Conservation (phyloP, 2,329 filamentous ascomycete genomes). For the Chalara sp. region DNA sequence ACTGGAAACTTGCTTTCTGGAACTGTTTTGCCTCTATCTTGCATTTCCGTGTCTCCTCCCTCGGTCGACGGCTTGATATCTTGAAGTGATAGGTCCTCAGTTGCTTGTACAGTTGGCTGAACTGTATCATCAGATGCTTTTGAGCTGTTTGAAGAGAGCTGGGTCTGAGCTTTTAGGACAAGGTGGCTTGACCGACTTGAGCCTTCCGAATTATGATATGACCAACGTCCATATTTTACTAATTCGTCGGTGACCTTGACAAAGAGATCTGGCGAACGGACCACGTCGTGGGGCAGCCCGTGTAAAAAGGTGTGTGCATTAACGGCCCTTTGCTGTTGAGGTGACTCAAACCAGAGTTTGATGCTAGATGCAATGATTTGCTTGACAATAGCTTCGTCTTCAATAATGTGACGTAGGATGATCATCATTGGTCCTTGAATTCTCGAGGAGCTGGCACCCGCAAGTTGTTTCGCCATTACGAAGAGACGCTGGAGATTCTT, state of each 20-base stretch:
- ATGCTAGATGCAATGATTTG: conserved; percentile 93
- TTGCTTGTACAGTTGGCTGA: conserved; percentile 26
- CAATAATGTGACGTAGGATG: conserved; percentile 84
- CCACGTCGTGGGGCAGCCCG: conserved; percentile 68
- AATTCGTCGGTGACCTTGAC: conserved; percentile 82
- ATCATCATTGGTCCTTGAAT: conserved; percentile 63
- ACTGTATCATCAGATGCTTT: conserved; percentile 23
- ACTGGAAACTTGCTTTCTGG: conserved; percentile 72
- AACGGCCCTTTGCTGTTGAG: conserved; percentile 44
- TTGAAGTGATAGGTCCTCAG: conserved; percentile 29
- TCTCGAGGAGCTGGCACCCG: conserved; percentile 68
- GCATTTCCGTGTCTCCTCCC: conserved; percentile 49
- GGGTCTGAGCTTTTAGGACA: conserved; percentile 20
- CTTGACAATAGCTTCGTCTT: conserved; percentile 85
- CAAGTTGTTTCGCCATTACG: conserved; percentile 90
- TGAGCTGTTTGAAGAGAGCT: conserved; percentile 3
- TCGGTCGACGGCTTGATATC: conserved; percentile 57
- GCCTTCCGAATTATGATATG: conserved; percentile 27
- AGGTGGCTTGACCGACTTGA: conserved; percentile 37
- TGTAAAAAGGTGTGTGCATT: conserved; percentile 72
- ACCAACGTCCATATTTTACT: conserved; percentile 63
- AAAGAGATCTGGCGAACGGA: conserved; percentile 80
- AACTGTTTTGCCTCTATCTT: conserved; percentile 55
- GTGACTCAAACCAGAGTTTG: conserved; percentile 61
- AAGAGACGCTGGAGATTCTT: conserved; percentile 86